Evolutionary conservation across 2,329 filamentous ascomycete genomes (phyloP), one percentile per base, ranked within the genome.

Genomic region (Ophiosphaerella narmari): DNA sequence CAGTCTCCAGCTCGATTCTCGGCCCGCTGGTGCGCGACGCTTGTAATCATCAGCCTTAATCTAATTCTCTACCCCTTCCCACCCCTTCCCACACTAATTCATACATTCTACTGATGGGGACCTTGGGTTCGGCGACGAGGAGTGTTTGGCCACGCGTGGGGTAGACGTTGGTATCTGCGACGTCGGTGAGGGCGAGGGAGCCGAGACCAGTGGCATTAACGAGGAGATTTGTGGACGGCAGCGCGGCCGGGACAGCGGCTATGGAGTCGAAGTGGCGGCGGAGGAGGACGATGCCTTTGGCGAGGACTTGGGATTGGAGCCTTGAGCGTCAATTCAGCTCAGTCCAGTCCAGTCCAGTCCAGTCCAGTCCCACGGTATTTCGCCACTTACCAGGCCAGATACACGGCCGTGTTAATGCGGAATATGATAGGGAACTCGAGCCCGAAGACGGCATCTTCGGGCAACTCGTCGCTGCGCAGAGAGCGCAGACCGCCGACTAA

Each of bases 151-250:
- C 93, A 2, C 94, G 85, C 0, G 73, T 75, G 1, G 94, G 93
- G 48, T 86, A 81, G 58, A 97, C 80, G 4, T 81, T 82, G 41
- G 77, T 75, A 67, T 97, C 93, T 68, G 82, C 78, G 0, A 97
- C 91, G 35, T 94, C 94, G n/a, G 88, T 89, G 1, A 97, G 84
- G 45, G 81, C 84, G 37, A 83, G 82, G 0, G 91, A 87, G 8
- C 88, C 83, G 5, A 97, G 77, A 0, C 91, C 94, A 0, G 91
- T 92, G 61, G 90, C 89, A 69, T 97, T 97, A 59, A 97, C 77
- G 1, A 97, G 77, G 2, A 96, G 73, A 56, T 89, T 84, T 1
- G 86, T 86, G 0, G 78, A 76, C 52, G 85, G 80, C 64, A 89
- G 85, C 33, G 85, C 71, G 1, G 63, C 57, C 0, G 83, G 79